Conservation (phyloP, 1,284 basidiomycete genomes). For the Sporisorium scitamineum region DNA sequence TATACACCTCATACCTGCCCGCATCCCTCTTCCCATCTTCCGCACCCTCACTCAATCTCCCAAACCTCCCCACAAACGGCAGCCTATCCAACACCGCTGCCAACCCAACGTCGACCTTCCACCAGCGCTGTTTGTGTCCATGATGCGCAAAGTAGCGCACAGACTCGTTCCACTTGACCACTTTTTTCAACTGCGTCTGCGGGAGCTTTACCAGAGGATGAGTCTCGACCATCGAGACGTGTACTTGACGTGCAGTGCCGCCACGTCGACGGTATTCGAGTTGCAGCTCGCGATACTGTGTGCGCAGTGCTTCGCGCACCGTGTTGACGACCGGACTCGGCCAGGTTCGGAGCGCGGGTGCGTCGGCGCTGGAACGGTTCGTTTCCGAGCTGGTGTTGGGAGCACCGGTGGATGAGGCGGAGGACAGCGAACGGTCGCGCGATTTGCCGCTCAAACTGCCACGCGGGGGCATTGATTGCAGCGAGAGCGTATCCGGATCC, state of each 20-base stretch:
- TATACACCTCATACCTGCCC: slow-evolving; percentile 28
- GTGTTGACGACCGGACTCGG: slow-evolving; percentile 35
- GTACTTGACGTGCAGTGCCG: slow-evolving; percentile 13
- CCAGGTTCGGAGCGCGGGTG: slow-evolving; percentile 27
- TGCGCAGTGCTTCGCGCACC: slow-evolving; percentile 26
- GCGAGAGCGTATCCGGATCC: slow-evolving; percentile 39
- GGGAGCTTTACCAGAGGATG: slow-evolving; percentile 25
- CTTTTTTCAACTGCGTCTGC: slow-evolving; percentile 36
- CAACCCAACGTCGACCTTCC: slow-evolving; percentile 6
- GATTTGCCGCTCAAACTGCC: slow-evolving; percentile 19
- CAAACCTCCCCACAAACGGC: slow-evolving; percentile 32
- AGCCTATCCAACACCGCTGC: slow-evolving; percentile 9
- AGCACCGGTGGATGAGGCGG: slow-evolving; percentile 1
- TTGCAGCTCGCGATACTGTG: slow-evolving; percentile 32
- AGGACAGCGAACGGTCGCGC: slow-evolving; percentile 25
- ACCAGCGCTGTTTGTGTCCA: slow-evolving; percentile 10
- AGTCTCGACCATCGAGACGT: slow-evolving; percentile 41
- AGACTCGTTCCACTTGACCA: slow-evolving; percentile 49
- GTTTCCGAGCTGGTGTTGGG: not conserved
- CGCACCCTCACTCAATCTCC: slow-evolving; percentile 1
- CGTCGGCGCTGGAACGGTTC: not conserved
- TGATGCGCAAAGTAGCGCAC: slow-evolving; percentile 31
- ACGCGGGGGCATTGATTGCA: slow-evolving; percentile 27
- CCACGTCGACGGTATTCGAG: slow-evolving; percentile 29
- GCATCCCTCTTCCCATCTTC: not conserved